Base-by-base conservation (phyloP, 2,329 filamentous ascomycete species). In the Phialocephala sp. region DNA sequence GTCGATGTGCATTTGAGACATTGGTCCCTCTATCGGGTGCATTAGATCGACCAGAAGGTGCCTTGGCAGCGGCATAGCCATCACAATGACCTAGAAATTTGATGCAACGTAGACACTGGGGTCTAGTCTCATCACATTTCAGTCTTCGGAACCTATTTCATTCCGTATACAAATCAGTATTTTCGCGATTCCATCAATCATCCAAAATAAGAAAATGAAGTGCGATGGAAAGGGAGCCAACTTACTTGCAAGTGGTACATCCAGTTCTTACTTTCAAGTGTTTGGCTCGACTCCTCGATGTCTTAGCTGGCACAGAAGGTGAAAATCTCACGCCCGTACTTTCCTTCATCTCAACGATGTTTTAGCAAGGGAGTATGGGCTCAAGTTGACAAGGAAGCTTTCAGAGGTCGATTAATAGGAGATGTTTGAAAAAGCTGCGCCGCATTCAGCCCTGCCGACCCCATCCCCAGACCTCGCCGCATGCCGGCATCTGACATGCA, bases 61-160 rank as follows among this genome's bases (percentile, higher is more conserved):
- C 35, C 54, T 56, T 56, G 24, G 22, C 12, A 32, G 55, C 39
- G 2, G 32, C 15, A 24, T 58, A 58, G 55, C 55, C 55, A 18
- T 41, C 35, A 41, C 55, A 58, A 14, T 18, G 55, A 39, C 55
- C 55, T 8, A 20, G 11, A 18, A 58, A 58, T 20, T 24, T 20
- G 14, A 41, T 8, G 15, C 55, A 58, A 11, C 55, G 22, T 8
- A 58, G 32, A 22, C 55, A 58, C 20, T 37, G 18, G 5, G 55
- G 55, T 39, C 39, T 37, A 12, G 55, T 58, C 35, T 39, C 55
- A 20, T 58, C 55, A 39, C 55, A 58, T 24, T 58, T 58, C 12
- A 58, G 14, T 36, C 18, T 36, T 20, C 55, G 32, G 66, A 54
- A 14, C 41, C n/a, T n/a, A n/a, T n/a, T n/a, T n/a, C n/a, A n/a